phyloP scores from a whole-genome alignment of 2,329 filamentous ascomycete genomes.

The Trichoderma hamatum region DNA sequence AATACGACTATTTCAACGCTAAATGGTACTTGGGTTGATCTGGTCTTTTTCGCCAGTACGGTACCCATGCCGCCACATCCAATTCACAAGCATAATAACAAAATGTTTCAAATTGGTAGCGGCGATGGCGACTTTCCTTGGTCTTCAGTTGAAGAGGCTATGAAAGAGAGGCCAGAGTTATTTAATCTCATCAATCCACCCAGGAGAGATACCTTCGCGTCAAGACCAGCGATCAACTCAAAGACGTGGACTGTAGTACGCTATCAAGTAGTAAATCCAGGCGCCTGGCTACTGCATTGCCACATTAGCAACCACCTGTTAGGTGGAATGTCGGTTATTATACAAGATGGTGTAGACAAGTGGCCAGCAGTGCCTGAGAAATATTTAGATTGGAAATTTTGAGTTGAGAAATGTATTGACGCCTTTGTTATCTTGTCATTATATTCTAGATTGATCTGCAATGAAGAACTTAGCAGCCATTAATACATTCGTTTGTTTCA shows the following conservation, averaged over 20 bases:
- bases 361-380: slow-evolving; percentile 48
- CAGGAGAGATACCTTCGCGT: slow-evolving; percentile 49
- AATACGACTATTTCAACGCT: slow-evolving; percentile 54
- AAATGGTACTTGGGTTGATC: slow-evolving; percentile 57
- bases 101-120: slow-evolving; percentile 59
- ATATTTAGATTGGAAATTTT: slow-evolving; percentile 37
- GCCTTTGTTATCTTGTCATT: background rate
- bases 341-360: slow-evolving; percentile 51
- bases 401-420: background rate
- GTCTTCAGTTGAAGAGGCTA: slow-evolving; percentile 56
- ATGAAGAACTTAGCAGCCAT: no score
- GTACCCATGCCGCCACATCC: slow-evolving; percentile 57
- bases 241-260: slow-evolving; percentile 52
- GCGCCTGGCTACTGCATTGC: slow-evolving; percentile 59
- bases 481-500: background rate
- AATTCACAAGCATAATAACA: slow-evolving; percentile 67
- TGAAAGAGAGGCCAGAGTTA: slow-evolving; percentile 46
- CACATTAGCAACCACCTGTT: slow-evolving; percentile 57
- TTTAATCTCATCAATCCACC: slow-evolving; percentile 63
- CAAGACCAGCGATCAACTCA: slow-evolving; percentile 31
- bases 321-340: slow-evolving; percentile 58
- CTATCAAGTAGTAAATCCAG: slow-evolving; percentile 56
- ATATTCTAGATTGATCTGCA: background rate
- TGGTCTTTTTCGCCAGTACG: slow-evolving; percentile 52
- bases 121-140: slow-evolving; percentile 57